These are phyloP conservation scores for Diaporthe eres DNA, from an alignment of 2,329 filamentous ascomycete genomes.

Conservation along the genomic window DNA sequence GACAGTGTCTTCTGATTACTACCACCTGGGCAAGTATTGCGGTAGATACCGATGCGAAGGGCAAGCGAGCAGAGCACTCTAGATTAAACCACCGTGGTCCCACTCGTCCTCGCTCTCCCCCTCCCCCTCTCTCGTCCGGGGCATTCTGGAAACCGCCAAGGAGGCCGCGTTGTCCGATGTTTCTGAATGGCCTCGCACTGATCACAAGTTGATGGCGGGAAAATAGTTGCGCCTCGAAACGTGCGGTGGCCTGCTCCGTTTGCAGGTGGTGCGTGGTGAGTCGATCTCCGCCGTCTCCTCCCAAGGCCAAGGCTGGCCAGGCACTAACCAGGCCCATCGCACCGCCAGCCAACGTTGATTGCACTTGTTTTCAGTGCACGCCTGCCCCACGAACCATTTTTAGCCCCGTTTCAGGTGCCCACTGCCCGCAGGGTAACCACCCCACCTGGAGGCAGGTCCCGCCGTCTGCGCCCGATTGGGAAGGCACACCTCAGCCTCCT, in stretches of 20 bases:
- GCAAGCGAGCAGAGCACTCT: background rate
- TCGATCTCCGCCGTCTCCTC: background rate
- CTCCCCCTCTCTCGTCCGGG: background rate
- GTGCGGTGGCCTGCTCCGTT: conserved; percentile 13
- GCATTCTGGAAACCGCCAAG: conserved; percentile 27
- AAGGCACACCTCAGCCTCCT: conserved; percentile 15
- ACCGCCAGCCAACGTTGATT: conserved; percentile 14
- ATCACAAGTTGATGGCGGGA: conserved; percentile 22
- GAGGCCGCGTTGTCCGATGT: conserved; percentile 23
- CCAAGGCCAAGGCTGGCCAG: background rate
- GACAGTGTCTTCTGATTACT: background rate
- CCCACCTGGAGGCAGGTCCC: conserved; percentile 4
- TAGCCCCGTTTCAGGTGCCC: conserved; percentile 25
- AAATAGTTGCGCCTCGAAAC: conserved; percentile 25
- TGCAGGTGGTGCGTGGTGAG: background rate
- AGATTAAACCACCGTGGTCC: conserved; percentile 20
- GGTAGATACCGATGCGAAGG: background rate
- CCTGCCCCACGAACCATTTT: conserved; percentile 29
- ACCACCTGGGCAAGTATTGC: background rate
- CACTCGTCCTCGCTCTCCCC: background rate
- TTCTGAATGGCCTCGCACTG: conserved; percentile 29
- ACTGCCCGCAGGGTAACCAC: conserved; percentile 1
- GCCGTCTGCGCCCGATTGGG: conserved; percentile 5
- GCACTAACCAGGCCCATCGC: background rate
- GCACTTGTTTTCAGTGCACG: conserved; percentile 23